A percentile compares a stretch with the other conserved stretches of the same genome.
Conservation (phyloP, 495 filamentous ascomycete genomes). For the Parachaetomium inaequale region DNA sequence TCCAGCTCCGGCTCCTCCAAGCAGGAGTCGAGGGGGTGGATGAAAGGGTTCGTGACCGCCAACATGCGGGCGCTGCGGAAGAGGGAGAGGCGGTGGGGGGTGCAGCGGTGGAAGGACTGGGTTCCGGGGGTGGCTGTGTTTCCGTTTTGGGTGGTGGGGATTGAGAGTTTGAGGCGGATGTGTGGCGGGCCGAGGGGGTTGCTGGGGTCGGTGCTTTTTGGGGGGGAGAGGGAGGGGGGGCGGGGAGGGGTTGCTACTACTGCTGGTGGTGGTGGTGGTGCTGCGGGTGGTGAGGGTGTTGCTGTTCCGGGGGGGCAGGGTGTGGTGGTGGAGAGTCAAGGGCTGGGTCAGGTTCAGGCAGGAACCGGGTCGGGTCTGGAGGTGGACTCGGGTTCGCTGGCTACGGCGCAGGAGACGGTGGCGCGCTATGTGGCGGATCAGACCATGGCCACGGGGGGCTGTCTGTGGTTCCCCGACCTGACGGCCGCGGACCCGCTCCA, state of each 20-base stretch:
- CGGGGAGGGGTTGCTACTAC: no score
- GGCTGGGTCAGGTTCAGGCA: not conserved
- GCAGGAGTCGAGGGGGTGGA: not conserved
- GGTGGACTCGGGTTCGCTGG: not conserved
- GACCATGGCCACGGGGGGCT: slow-evolving; percentile 60
- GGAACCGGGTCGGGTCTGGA: not conserved
- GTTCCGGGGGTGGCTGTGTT: slow-evolving; percentile 47
- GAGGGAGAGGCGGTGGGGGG: slow-evolving; percentile 35
- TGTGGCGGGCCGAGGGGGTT: slow-evolving; percentile 54
- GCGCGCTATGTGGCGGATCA: slow-evolving; percentile 5
- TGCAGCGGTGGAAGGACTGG: slow-evolving; percentile 51
- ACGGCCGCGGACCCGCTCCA: slow-evolving; percentile 63
- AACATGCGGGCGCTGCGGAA: not conserved
- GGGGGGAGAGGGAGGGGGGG: slow-evolving; percentile 11
- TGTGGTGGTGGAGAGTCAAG: not conserved
- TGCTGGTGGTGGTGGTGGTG: not conserved
- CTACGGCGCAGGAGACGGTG: slow-evolving; percentile 1
- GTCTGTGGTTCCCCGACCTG: slow-evolving; percentile 79
- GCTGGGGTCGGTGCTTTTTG: slow-evolving; percentile 40
- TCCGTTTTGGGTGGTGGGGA: slow-evolving; percentile 65
- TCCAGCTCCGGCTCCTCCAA: no score
- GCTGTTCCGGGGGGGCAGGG: not conserved
- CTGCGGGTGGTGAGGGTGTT: slow-evolving; percentile 7
- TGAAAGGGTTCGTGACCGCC: no score
- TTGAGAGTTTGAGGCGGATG: slow-evolving; percentile 65